Conservation (phyloP, 345 rosid species). For the Syzygium grande region DNA sequence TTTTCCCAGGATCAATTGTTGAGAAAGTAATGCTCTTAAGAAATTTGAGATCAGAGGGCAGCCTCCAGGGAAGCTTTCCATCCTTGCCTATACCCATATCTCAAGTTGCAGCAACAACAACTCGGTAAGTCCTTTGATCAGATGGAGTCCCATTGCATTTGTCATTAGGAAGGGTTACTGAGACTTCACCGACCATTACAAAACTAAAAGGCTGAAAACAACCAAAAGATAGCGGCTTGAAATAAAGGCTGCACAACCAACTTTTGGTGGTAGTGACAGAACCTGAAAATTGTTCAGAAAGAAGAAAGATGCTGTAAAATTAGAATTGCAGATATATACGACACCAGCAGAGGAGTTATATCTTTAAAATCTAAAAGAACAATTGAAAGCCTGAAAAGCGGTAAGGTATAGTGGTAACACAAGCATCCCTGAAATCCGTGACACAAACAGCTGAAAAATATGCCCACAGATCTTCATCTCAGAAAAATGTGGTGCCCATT, state of each 20-base stretch:
- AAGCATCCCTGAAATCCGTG: neutral
- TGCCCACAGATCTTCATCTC: neutral
- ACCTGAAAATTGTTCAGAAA: slow-evolving; percentile 17
- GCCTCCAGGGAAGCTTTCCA: slow-evolving; percentile 73
- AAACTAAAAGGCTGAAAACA: slow-evolving; percentile 11
- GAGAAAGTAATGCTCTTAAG: slow-evolving; percentile 47
- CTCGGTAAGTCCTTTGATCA: slow-evolving; percentile 58
- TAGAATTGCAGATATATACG: accelerated
- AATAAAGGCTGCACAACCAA: slow-evolving; percentile 22
- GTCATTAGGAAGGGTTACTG: slow-evolving; percentile 35
- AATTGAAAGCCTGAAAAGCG: neutral
- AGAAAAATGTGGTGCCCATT: accelerated
- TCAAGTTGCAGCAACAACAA: slow-evolving; percentile 78
- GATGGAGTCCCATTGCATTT: slow-evolving; percentile 28
- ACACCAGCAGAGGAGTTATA: neutral
- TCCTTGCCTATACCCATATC: slow-evolving; percentile 88
- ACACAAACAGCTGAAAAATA: neutral
- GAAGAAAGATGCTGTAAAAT: no score
- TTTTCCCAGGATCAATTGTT: slow-evolving; percentile 57
- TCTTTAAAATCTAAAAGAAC: neutral
- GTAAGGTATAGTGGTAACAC: neutral
- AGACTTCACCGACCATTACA: slow-evolving; percentile 34
- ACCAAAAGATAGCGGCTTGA: slow-evolving; percentile 6
- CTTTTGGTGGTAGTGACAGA: slow-evolving; percentile 26
- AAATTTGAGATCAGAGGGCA: slow-evolving; percentile 35